These are phyloP conservation scores for Corymbia citriodora DNA, from an alignment of 441 rosid species.

Conservation along the genomic window DNA sequence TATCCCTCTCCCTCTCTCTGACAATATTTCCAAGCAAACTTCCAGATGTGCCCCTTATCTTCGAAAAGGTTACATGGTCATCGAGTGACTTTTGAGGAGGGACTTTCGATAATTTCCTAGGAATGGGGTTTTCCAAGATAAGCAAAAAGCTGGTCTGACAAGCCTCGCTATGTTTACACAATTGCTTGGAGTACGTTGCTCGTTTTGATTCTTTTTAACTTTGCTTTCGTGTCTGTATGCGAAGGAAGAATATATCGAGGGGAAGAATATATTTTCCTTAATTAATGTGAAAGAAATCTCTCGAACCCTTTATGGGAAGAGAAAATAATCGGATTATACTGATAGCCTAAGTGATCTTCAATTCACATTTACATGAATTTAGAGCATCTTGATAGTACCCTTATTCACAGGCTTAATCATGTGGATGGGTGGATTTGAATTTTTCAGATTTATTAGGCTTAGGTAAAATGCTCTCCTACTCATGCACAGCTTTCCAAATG, in stretches of 20 bases:
- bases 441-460: neutral
- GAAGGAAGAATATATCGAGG: neutral
- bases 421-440: neutral
- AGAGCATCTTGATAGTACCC: neutral
- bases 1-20: neutral
- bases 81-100: neutral
- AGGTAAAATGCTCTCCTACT: neutral
- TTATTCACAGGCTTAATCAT: neutral
- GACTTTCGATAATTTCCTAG: neutral
- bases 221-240: neutral
- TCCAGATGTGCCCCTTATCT: neutral
- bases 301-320: neutral
- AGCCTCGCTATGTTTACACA: neutral
- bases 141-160: neutral
- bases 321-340: neutral
- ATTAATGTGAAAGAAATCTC: neutral
- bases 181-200: neutral
- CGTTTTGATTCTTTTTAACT: neutral
- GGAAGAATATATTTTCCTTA: neutral
- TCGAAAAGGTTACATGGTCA: neutral
- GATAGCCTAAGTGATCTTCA: neutral
- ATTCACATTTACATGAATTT: neutral
- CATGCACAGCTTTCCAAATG: neutral
- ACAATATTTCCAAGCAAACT: neutral
- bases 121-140: neutral